These are phyloP conservation scores for Cyclotella atomus DNA, from an alignment of 108 stramenopile species.

Conservation along the genomic window DNA sequence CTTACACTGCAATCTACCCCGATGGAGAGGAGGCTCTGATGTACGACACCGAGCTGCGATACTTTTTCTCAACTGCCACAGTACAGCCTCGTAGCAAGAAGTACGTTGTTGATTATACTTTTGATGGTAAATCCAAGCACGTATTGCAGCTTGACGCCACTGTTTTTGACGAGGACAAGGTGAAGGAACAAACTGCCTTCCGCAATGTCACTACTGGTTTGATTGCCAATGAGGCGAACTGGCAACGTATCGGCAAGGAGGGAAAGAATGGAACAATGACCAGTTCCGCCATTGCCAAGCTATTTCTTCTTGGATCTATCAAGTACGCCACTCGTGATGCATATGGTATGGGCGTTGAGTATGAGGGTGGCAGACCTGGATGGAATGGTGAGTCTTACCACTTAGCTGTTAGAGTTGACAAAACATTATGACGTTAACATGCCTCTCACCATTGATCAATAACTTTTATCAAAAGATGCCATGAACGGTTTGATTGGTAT, in stretches of 20 bases:
- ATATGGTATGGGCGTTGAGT: constrained; percentile 95
- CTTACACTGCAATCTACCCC: constrained; percentile 92
- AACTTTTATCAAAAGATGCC: too few species aligned
- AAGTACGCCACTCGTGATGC: constrained; percentile 96
- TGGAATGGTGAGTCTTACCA: too few species aligned
- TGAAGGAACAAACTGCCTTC: constrained; percentile 80
- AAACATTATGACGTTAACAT: too few species aligned
- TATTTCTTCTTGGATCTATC: constrained; percentile 84
- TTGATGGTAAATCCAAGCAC: constrained; percentile 83
- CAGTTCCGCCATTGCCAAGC: constrained; percentile 74
- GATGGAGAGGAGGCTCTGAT: constrained; percentile 91
- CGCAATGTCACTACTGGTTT: constrained; percentile 76
- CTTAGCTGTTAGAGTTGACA: too few species aligned
- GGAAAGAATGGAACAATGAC: constrained; percentile 67
- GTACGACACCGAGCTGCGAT: constrained; percentile 87
- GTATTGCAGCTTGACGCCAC: constrained; percentile 90
- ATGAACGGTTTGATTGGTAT: constrained; percentile 96
- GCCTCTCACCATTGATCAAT: too few species aligned
- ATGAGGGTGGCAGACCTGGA: constrained; percentile 95
- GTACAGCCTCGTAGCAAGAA: constrained; percentile 86
- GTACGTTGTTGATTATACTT: constrained; percentile 88
- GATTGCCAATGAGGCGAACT: constrained; percentile 85
- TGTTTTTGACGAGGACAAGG: constrained; percentile 74
- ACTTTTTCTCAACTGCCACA: constrained; percentile 91
- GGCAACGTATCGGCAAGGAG: constrained; percentile 77